Base-by-base conservation (phyloP, 2,329 filamentous ascomycete species). In the Pseudogymnoascus sp. region DNA sequence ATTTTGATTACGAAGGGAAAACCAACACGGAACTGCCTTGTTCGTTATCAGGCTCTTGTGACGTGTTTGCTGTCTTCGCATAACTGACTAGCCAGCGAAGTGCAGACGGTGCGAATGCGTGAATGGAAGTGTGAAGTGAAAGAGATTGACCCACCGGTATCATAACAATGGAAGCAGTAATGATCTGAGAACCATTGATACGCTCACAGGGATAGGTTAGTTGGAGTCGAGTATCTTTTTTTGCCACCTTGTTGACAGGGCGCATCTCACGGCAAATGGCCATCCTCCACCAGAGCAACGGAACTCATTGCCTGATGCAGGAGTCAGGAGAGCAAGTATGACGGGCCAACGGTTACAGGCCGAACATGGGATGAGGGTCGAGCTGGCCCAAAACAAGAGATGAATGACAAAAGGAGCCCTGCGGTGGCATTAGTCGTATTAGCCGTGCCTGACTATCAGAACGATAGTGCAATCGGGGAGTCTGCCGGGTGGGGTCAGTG, bases 311-410 rank as follows among this genome's bases (percentile, higher is more conserved):
- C 46, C 46, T 11, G 23, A 53, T 53, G 46, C 46, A 50, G 46
- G 26, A 31, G 26, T 53, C 26, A 53, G 46, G 46, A 53, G 46
- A 31, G 46, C 9, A n/a, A 53, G 26, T 9, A 53, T 53, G 46
- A 53, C 46, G 46, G 46, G 46, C 26, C 46, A 53, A 53, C 46
- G 46, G 46, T 53, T 53, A 53, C 23, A 53, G 46, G 46, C 46
- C 46, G 46, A 53, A 15, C 46, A 53, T 53, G 44, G 46, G 10
- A 31, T 17, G 15, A 53, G 23, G 23, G 23, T 31, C 1, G 1
- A 53, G 15, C 26, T 13, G 15, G 15, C 46, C 46, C 46, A 15
- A 3, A 53, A 17, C n/a, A 13, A 31, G 46, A 31, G 7, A 53
- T 53, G 46, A 53, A 31, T 31, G 46, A 53, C 46, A 53, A 31